Conservation (phyloP, 805 yeast species). For the Kuraishia cidri region DNA sequence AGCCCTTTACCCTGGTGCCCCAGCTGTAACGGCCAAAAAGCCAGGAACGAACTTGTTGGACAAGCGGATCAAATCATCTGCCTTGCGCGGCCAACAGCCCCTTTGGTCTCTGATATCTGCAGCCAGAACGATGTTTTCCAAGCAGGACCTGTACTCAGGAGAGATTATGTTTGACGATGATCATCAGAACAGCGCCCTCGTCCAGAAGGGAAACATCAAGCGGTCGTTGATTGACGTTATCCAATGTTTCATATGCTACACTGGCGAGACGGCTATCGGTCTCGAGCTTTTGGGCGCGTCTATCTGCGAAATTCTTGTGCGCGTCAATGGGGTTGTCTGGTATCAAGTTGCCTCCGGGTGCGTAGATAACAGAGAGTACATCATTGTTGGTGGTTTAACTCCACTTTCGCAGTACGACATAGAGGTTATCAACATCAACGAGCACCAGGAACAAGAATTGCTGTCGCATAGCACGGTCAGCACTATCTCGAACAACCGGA, state of each 20-base stretch:
- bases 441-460: slow-evolving; percentile 16
- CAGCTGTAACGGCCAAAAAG: slow-evolving; percentile 3
- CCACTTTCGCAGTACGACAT: slow-evolving; percentile 60
- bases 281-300: slow-evolving; percentile 37
- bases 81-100: slow-evolving; percentile 28
- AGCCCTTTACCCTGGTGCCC: slow-evolving; percentile 14
- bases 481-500: slow-evolving; percentile 21
- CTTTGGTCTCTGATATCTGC: slow-evolving; percentile 46
- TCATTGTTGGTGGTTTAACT: slow-evolving; percentile 57
- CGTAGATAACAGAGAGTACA: slow-evolving; percentile 33
- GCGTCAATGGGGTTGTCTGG: slow-evolving; percentile 65
- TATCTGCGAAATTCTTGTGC: slow-evolving; percentile 30
- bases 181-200: slow-evolving; percentile 7
- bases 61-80: slow-evolving; percentile 10
- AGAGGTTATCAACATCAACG: slow-evolving; percentile 28
- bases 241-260: slow-evolving; percentile 34
- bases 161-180: slow-evolving; percentile 11
- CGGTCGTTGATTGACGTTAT: slow-evolving; percentile 14
- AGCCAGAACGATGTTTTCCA: slow-evolving; percentile 35
- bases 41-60: slow-evolving; percentile 2
- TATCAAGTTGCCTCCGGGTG: slow-evolving; percentile 50
- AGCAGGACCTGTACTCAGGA: slow-evolving; percentile 36
- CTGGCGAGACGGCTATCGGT: slow-evolving; percentile 42
- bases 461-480: slow-evolving; percentile 22
- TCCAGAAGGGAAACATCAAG: slow-evolving; percentile 8